Percentiles rank a stretch among this genome's conserved stretches.
Conservation (phyloP, 306 rosid species). For the Inga leiocalycina region DNA sequence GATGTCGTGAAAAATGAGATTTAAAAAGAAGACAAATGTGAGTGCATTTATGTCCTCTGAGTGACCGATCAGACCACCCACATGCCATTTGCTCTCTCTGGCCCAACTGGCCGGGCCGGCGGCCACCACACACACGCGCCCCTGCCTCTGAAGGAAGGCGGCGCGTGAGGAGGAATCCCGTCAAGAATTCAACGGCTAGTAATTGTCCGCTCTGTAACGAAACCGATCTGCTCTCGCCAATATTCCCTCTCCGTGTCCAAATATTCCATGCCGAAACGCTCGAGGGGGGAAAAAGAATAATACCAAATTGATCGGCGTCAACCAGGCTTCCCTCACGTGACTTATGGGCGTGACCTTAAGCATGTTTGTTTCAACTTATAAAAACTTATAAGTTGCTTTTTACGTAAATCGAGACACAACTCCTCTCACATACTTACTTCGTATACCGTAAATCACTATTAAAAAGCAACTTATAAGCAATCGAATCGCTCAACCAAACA, state of each 20-base stretch:
- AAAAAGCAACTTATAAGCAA: no score
- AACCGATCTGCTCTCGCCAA: slow-evolving; percentile 45
- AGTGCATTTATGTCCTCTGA: slow-evolving; percentile 31
- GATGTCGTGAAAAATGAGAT: slow-evolving; percentile 33
- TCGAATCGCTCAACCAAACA: no score
- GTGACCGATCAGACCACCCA: slow-evolving; percentile 46
- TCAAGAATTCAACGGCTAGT: slow-evolving; percentile 35
- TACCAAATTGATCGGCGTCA: slow-evolving; percentile 65
- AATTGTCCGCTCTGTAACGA: slow-evolving; percentile 35
- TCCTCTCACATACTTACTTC: no score
- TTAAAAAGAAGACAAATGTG: slow-evolving; percentile 2
- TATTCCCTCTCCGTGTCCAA: slow-evolving; percentile 83
- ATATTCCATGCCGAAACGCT: slow-evolving; percentile 50
- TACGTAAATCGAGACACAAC: no score
- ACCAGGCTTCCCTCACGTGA: slow-evolving; percentile 66
- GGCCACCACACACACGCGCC: no score
- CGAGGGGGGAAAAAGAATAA: not conserved
- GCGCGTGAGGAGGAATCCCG: not conserved
- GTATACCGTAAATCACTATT: no score
- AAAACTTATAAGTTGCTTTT: no score
- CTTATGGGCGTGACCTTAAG: slow-evolving; percentile 46
- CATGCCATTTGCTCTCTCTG: slow-evolving; percentile 39
- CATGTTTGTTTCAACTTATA: no score
- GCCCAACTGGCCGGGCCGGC: not conserved
- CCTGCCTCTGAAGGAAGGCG: not conserved